Evolutionary conservation across 2,329 filamentous ascomycete genomes (phyloP), one percentile per base, ranked within the genome.

Genomic region (Ophiocordyceps camponoti-rufipedis): DNA sequence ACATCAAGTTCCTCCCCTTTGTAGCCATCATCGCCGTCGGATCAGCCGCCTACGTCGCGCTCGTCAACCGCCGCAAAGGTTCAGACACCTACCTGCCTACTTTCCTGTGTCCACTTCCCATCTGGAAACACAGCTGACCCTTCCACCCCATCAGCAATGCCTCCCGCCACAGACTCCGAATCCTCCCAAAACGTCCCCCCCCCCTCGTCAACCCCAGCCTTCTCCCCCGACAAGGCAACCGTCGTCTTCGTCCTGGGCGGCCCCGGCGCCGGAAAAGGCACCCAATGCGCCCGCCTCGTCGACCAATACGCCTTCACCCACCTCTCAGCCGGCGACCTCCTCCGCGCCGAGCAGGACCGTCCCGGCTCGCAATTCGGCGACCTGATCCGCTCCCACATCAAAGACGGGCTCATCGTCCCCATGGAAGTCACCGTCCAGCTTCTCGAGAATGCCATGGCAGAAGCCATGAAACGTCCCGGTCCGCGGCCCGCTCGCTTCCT

Each of bases 351-450:
- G 69, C 91, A 96, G 67, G 74, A 89, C 58, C 83, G 89, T 5
- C 74, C 77, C 0, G 88, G 85, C 47, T 86, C 80, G 52, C 72
- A 95, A 64, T 96, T 94, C 62, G 91, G 91, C 60, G 78, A 87
- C 52, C 74, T 96, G 67, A 98, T 98, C 74, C 82, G 82, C 61
- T 75, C 82, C 54, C 88, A 91, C 69, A 98, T 98, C 71, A 85
- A 82, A 59, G 82, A 98, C 61, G 91, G 91, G 48, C 79, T 79
- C 55, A 98, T 98, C 62, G 91, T 98, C 51, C 91, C 91, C n/a
- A 94, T 94, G 85, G 89, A 96, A 64, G 87, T 96, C 44, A 98
- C 91, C 5, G 82, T 98, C 48, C 82, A 88, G 56, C 68, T 98
- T 33, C 75, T 98, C 41, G 88, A 95, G 66, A 94, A 94, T 63